These are phyloP conservation scores for Candida maltosa DNA, from an alignment of 805 yeast species.

Conservation along the genomic window DNA sequence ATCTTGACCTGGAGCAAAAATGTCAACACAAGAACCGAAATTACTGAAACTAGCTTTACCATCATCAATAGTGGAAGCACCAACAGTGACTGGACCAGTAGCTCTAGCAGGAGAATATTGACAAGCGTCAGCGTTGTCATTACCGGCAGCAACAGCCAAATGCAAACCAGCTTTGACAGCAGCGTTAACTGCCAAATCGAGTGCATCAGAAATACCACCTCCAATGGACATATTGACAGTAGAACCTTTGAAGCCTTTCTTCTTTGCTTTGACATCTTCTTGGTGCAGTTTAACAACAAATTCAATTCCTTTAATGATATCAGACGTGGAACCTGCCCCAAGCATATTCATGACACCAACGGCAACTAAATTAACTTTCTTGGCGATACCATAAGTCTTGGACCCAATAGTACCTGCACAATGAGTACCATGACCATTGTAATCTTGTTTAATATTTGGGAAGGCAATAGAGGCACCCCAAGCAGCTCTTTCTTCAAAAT, in stretches of 20 bases:
- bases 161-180: conserved; percentile 55
- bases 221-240: conserved; percentile 64
- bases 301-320: conserved; percentile 40
- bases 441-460: conserved; percentile 46
- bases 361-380: conserved; percentile 43
- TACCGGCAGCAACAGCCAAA: conserved; percentile 64
- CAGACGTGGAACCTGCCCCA: conserved; percentile 40
- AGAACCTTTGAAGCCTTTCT: conserved; percentile 54
- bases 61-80: conserved; percentile 44
- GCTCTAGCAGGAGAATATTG: conserved; percentile 60
- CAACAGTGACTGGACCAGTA: conserved; percentile 51
- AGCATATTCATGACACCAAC: conserved; percentile 38
- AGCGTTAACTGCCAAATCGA: conserved; percentile 57
- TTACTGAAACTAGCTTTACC: conserved; percentile 51
- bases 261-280: conserved; percentile 16
- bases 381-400: conserved; percentile 77
- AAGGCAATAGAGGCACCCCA: conserved; percentile 45
- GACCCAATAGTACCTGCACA: conserved; percentile 90
- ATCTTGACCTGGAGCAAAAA: conserved; percentile 56
- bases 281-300: conserved; percentile 36
- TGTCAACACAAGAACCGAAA: conserved; percentile 52
- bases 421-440: conserved; percentile 89
- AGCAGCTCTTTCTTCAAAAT: conserved; percentile 58
- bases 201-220: conserved; percentile 54
- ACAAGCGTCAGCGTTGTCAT: conserved; percentile 60